Evolutionary conservation across 148 eudicot genomes (phyloP).

Genomic region (Selenicereus undatus): DNA sequence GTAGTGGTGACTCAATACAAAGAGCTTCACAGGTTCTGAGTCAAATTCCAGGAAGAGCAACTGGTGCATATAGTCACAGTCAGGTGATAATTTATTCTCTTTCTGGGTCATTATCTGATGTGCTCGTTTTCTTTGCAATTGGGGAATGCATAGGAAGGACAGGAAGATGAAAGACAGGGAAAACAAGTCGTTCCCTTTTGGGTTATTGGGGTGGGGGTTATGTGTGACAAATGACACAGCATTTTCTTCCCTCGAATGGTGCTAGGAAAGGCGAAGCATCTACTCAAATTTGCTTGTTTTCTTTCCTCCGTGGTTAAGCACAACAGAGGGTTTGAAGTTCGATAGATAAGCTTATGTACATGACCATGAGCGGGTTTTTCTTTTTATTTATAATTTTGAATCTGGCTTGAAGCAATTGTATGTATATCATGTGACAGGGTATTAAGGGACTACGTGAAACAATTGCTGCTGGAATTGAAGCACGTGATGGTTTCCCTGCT

Average conservation of each 20-base stretch:
- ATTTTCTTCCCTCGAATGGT: neutral
- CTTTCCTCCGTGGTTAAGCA: neutral
- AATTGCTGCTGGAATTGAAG: slow-evolving; percentile 91
- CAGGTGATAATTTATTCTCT: slow-evolving; percentile 40
- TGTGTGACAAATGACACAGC: neutral
- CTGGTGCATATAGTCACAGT: slow-evolving; percentile 97
- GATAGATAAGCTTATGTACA: neutral
- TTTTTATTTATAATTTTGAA: neutral
- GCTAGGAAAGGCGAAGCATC: neutral
- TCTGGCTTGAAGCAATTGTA: neutral
- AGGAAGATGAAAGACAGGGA: neutral
- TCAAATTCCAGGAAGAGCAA: slow-evolving; percentile 91
- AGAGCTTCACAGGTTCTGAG: slow-evolving; percentile 75
- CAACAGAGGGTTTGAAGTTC: neutral
- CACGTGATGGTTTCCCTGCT: slow-evolving; percentile 88
- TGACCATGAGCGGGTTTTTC: neutral
- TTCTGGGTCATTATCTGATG: neutral
- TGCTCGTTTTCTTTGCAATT: neutral
- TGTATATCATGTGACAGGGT: slow-evolving; percentile 45
- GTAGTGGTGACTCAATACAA: slow-evolving; percentile 76
- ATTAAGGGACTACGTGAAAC: slow-evolving; percentile 84
- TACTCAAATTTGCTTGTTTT: neutral
- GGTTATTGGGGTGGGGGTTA: neutral
- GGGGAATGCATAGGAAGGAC: neutral
- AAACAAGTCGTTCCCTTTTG: neutral